These are phyloP conservation scores for Pleurostoma richardsiae DNA, from an alignment of 2,329 filamentous ascomycete species.

Conservation along the genomic window DNA sequence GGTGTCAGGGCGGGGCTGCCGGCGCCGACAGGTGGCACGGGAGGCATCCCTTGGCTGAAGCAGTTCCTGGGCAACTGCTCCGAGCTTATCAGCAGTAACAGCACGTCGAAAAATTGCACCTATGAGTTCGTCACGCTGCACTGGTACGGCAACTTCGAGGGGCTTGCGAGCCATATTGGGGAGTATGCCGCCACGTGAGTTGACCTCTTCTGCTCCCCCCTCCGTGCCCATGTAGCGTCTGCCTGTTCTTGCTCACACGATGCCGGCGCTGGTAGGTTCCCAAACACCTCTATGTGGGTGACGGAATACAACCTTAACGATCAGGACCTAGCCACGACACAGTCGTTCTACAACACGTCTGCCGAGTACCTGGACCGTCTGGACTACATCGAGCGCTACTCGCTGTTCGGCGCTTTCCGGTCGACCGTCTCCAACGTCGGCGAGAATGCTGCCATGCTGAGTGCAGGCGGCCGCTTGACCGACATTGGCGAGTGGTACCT, in stretches of 20 bases:
- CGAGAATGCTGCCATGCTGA: constrained; percentile 66
- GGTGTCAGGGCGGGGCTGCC: constrained; percentile 63
- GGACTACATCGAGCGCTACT: constrained; percentile 60
- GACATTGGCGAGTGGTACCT: constrained; percentile 76
- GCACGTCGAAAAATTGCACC: constrained; percentile 45
- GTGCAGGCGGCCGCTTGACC: constrained; percentile 62
- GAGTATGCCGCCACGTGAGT: constrained; percentile 43
- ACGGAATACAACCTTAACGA: constrained; percentile 69
- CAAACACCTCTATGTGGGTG: constrained; percentile 64
- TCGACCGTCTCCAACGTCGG: constrained; percentile 68
- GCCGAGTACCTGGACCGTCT: constrained; percentile 62
- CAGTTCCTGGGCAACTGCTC: constrained; percentile 63
- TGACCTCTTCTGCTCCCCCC: not conserved
- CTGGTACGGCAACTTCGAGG: constrained; percentile 67
- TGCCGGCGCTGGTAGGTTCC: constrained; percentile 39
- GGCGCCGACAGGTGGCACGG: constrained; percentile 62
- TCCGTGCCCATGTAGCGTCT: not conserved
- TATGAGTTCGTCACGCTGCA: constrained; percentile 61
- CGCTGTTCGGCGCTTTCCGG: constrained; percentile 72
- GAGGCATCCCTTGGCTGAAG: constrained; percentile 61
- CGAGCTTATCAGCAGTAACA: constrained; percentile 43
- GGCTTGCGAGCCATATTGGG: constrained; percentile 62
- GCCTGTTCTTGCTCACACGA: not conserved
- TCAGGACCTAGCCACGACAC: constrained; percentile 49
- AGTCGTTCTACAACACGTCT: constrained; percentile 64